Percentiles rank a stretch among this genome's conserved stretches.
Evolutionary conservation across 805 yeast species (phyloP).

Genomic region (Metschnikowia lochheadii): DNA sequence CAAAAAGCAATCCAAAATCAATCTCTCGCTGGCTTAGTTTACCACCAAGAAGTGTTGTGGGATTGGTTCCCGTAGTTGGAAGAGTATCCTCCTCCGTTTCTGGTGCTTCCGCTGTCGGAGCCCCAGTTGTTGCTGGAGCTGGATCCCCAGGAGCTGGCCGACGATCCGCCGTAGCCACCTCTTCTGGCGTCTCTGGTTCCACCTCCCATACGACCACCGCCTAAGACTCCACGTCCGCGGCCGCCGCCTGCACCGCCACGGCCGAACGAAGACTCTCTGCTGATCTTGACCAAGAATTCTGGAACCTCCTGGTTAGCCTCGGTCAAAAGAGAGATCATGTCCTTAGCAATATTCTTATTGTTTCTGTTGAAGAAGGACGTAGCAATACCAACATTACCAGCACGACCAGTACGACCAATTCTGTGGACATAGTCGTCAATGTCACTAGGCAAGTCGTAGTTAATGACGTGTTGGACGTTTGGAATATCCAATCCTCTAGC

Average conservation of each 20-base stretch:
- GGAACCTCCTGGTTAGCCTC: conserved; percentile 99
- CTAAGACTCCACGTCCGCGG: conserved; percentile 45
- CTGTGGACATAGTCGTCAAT: conserved; percentile 98
- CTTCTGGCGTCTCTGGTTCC: conserved; percentile 52
- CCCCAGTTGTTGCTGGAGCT: conserved; percentile 18
- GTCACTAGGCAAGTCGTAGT: conserved; percentile 94
- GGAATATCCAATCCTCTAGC: conserved; percentile 99
- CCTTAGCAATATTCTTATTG: conserved; percentile 85
- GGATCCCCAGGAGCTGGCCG: conserved; percentile 20
- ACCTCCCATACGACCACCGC: conserved; percentile 38
- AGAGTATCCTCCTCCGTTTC: conserved; percentile 28
- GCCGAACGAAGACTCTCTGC: conserved; percentile 67
- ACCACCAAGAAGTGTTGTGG: conserved; percentile 41
- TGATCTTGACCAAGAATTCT: conserved; percentile 71
- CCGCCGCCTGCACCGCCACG: conserved; percentile 36
- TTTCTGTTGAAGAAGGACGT: conserved; percentile 98
- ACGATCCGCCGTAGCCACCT: conserved; percentile 31
- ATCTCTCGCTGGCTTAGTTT: conserved; percentile 8
- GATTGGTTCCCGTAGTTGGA: conserved; percentile 35
- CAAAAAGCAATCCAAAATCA: conserved; percentile 16
- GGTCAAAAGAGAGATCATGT: conserved; percentile 74
- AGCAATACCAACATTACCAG: conserved; percentile 98
- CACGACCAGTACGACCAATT: conserved; percentile 99
- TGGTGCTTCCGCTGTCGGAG: conserved; percentile 21
- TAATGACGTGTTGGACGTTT: conserved; percentile 95